Percentiles rank a stretch among this genome's conserved stretches.
phyloP scores from a whole-genome alignment of 768 basidiomycete genomes.

The Rhizopogon salebrosus region DNA sequence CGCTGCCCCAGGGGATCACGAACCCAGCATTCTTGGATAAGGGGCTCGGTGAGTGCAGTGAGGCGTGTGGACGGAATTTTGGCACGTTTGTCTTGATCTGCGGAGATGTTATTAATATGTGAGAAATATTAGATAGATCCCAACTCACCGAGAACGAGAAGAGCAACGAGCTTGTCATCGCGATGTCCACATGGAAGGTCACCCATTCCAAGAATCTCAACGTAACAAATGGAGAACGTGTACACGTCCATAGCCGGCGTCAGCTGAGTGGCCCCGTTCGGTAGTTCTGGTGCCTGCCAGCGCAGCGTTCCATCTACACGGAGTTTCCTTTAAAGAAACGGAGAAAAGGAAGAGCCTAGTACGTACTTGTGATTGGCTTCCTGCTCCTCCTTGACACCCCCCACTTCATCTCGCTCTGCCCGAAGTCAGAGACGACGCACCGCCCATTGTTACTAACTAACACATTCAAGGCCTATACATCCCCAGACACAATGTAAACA shows the following conservation, averaged over 20 bases:
- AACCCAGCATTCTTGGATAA: conserved; percentile 56
- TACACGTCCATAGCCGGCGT: conserved; percentile 63
- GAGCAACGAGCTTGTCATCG: conserved; percentile 46
- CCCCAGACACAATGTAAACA: background rate
- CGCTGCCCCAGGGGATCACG: conserved; percentile 45
- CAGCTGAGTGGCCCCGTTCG: conserved; percentile 40
- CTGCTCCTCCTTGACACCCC: conserved; percentile 63
- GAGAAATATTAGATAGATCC: conserved; percentile 4
- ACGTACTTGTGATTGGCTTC: conserved; percentile 41
- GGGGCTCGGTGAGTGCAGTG: conserved; percentile 29
- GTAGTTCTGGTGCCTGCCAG: conserved; percentile 70
- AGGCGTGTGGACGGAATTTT: conserved; percentile 36
- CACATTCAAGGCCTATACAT: conserved; percentile 62
- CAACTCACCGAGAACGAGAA: conserved; percentile 45
- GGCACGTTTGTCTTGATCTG: conserved; percentile 51
- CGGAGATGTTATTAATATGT: conserved; percentile 10
- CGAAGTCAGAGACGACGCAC: conserved; percentile 80
- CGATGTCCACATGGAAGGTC: conserved; percentile 51
- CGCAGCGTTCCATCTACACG: conserved; percentile 54
- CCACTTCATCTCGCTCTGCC: conserved; percentile 73
- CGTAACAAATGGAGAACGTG: conserved; percentile 60
- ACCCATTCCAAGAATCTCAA: conserved; percentile 61
- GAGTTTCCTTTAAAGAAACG: background rate
- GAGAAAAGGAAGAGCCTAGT: background rate
- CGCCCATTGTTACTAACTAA: conserved; percentile 62